Evolutionary conservation across 495 filamentous ascomycete species (phyloP), one percentile per base, ranked within the genome.

Genomic region (Annulohypoxylon bovei): DNA sequence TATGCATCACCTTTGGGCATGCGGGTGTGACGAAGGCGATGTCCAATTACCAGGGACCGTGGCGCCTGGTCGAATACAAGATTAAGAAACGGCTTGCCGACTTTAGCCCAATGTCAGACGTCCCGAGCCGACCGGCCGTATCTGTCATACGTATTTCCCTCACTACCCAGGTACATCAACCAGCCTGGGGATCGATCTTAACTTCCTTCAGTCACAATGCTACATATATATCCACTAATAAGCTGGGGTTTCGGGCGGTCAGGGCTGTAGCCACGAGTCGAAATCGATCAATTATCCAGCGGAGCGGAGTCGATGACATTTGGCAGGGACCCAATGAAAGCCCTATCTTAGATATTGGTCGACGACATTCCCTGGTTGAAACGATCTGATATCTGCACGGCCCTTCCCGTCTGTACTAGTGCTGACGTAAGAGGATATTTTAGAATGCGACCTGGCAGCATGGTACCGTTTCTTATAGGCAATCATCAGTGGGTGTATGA

Each of bases 341-440:
- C 53, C 20, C 18, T 56, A 39, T 37, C 33, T 35, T 39, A 12
- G 20, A 27, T 37, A 37, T 39, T 39, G 53, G 27, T n/a, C 9
- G 23, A 33, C 4, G n/a, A 18, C 5, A 50, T 4, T 4, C 12
- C 28, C 46, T 50, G 23, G 22, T 27, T 28, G 14, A 50, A 12
- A 28, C 46, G 46, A 50, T 50, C 46, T 56, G 32, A 35, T 37
- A 22, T 56, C 53, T 56, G 32, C 32, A 56, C 53, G 53, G 53
- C 33, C 53, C 32, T 23, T 37, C 53, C 53, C 53, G 30, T 37
- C 16, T 56, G 18, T 18, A 7, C 33, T 56, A 56, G 53, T 14
- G 53, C 53, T 56, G 53, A 56, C 20, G 20, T 56, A n/a, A 56
- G 53, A 39, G 11, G 6, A 9, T 55, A 9, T 20, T 53, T 30